phyloP scores from a whole-genome alignment of 2,329 filamentous ascomycete genomes.

The Penicillium vulpinum region DNA sequence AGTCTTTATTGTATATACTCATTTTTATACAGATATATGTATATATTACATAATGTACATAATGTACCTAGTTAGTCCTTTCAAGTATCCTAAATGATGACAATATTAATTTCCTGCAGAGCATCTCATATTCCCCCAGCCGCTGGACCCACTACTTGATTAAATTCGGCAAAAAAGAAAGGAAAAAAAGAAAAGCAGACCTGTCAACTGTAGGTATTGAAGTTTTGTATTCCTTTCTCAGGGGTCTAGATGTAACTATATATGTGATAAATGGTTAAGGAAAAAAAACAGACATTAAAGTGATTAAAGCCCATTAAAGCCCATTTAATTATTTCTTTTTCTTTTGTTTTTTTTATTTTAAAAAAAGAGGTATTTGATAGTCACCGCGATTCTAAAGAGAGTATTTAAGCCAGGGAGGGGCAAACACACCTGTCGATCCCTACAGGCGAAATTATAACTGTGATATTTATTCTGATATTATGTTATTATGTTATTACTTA shows the following conservation, averaged over 20 bases:
- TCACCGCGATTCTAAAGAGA: neutral
- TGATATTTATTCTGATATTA: neutral
- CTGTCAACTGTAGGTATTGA: constrained; percentile 27
- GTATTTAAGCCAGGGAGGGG: constrained; percentile 21
- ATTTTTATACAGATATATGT: too few species aligned
- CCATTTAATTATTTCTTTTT: neutral
- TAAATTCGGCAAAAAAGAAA: constrained; percentile 6
- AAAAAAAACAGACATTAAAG: too few species aligned
- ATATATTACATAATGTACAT: too few species aligned
- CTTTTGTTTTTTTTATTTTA: neutral
- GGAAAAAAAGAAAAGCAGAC: constrained; percentile 24
- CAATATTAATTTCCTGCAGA: neutral
- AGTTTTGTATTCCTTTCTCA: neutral
- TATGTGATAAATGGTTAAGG: neutral
- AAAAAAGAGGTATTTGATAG: neutral
- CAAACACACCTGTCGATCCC: constrained; percentile 23
- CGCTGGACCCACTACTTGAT: constrained; percentile 6
- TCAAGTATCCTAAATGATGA: neutral
- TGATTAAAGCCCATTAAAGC: neutral
- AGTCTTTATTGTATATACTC: neutral
- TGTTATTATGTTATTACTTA: constrained; percentile 1
- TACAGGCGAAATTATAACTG: constrained; percentile 3
- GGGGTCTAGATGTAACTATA: neutral
- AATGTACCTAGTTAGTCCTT: too few species aligned
- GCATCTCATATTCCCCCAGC: constrained; percentile 7